These are phyloP conservation scores for Sclerotinia sclerotiorum DNA, from an alignment of 2,329 filamentous ascomycete genomes.

Conservation along the genomic window DNA sequence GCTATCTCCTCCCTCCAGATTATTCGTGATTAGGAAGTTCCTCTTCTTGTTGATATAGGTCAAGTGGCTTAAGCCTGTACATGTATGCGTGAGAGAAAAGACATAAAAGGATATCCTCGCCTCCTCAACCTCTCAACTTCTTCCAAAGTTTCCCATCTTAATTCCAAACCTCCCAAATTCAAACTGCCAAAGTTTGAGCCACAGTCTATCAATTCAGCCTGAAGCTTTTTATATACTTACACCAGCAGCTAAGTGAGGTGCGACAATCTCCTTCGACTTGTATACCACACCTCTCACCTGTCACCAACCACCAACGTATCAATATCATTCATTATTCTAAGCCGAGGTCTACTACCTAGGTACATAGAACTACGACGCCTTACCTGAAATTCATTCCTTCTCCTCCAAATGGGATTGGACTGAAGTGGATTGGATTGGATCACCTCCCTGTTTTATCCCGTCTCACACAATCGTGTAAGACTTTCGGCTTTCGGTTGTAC, in stretches of 20 bases:
- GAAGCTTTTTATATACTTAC: background rate
- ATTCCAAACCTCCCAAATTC: background rate
- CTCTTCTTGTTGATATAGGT: slow-evolving; percentile 10
- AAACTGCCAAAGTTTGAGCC: slow-evolving; percentile 2
- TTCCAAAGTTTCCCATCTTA: background rate
- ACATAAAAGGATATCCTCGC: slow-evolving; percentile 26
- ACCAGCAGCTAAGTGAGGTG: background rate
- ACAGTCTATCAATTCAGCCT: slow-evolving; percentile 8
- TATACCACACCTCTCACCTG: background rate
- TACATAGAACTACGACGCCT: background rate
- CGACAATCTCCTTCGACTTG: background rate
- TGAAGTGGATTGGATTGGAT: slow-evolving; percentile 2
- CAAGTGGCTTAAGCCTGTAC: slow-evolving; percentile 21
- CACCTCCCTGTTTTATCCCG: slow-evolving; percentile 5
- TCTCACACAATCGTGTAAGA: slow-evolving; percentile 19
- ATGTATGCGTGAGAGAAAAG: slow-evolving; percentile 18
- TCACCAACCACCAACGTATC: no score
- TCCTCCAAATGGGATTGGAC: background rate
- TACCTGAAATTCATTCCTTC: background rate
- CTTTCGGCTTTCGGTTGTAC: slow-evolving; percentile 7
- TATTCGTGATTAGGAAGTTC: background rate
- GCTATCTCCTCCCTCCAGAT: background rate
- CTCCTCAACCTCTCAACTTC: slow-evolving; percentile 21
- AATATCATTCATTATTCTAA: background rate
- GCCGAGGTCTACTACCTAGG: background rate